Percentiles rank a stretch among this genome's conserved stretches.
These are phyloP conservation scores for Trichomonas gallinae DNA, from an alignment of 208 protist species.

Conservation along the genomic window DNA sequence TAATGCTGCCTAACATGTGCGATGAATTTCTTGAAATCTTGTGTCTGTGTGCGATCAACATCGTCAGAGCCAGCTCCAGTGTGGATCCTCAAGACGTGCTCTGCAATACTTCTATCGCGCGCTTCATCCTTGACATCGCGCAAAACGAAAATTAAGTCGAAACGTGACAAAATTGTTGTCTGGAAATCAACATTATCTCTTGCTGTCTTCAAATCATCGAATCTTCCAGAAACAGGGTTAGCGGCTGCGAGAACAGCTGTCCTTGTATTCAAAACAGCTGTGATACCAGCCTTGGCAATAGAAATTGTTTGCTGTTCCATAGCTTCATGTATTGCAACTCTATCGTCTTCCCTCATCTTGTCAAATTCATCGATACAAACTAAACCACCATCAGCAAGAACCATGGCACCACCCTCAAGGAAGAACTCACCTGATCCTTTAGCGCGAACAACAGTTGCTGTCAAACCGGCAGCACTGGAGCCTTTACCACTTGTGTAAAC, in stretches of 20 bases:
- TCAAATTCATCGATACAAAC: constrained; percentile 99
- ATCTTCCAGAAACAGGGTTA: constrained; percentile 89
- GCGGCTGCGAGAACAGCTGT: constrained; percentile 92
- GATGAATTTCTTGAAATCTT: constrained; percentile 95
- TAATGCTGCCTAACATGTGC: constrained; percentile 60
- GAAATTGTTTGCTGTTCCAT: constrained; percentile 98
- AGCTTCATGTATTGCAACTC: constrained; percentile 92
- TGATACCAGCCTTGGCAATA: constrained; percentile 97
- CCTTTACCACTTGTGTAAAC: constrained; percentile 96
- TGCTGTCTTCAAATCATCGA: constrained; percentile 70
- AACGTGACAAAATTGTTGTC: constrained; percentile 97
- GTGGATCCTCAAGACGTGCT: constrained; percentile 85
- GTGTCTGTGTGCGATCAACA: constrained; percentile 61
- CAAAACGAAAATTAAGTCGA: constrained; percentile 72
- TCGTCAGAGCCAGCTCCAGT: constrained; percentile 45
- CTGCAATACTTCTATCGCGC: constrained; percentile 71
- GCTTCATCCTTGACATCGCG: constrained; percentile 60
- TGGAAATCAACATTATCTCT: constrained; percentile 90
- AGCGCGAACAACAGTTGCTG: constrained; percentile 89
- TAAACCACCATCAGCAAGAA: constrained; percentile 91
- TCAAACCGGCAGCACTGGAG: constrained; percentile 81
- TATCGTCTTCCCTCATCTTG: constrained; percentile 94
- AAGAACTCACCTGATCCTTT: constrained; percentile 92
- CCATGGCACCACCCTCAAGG: constrained; percentile 94
- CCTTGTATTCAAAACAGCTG: constrained; percentile 79